Conservation (phyloP, 2,329 filamentous ascomycete genomes). For the Colletotrichum cuscutae region DNA sequence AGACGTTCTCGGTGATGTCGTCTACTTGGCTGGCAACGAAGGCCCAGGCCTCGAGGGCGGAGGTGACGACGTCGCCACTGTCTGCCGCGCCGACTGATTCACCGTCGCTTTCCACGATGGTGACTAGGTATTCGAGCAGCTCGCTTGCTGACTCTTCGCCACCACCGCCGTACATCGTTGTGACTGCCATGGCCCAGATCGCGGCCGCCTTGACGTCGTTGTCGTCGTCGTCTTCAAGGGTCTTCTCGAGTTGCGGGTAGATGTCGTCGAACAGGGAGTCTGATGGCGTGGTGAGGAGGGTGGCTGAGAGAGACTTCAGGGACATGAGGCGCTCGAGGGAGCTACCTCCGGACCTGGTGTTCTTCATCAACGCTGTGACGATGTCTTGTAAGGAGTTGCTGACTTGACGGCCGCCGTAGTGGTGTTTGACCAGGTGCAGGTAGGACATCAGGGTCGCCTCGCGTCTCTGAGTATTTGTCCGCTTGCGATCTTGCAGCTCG, state of each 20-base stretch:
- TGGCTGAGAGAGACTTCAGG: constrained; percentile 77
- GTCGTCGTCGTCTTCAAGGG: constrained; percentile 74
- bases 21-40: constrained; percentile 82
- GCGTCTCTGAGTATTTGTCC: constrained; percentile 77
- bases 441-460: constrained; percentile 72
- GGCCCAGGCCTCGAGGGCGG: constrained; percentile 82
- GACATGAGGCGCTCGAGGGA: constrained; percentile 76
- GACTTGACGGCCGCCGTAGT: constrained; percentile 73
- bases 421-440: constrained; percentile 72
- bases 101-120: constrained; percentile 84
- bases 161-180: constrained; percentile 80
- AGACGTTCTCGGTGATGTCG: constrained; percentile 76
- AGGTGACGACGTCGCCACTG: constrained; percentile 75
- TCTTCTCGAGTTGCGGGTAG: constrained; percentile 66
- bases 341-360: constrained; percentile 74
- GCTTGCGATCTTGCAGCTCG: constrained; percentile 79
- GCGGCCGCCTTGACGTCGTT: constrained; percentile 73
- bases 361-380: constrained; percentile 73
- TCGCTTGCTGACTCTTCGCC: constrained; percentile 74
- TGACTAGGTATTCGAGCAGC: constrained; percentile 78
- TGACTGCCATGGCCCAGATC: constrained; percentile 79
- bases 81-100: constrained; percentile 77
- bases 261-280: constrained; percentile 74
- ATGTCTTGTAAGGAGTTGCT: constrained; percentile 69
- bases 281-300: constrained; percentile 73